Evolutionary conservation across 2,329 filamentous ascomycete species (phyloP).

Genomic region (Pyricularia grisea): DNA sequence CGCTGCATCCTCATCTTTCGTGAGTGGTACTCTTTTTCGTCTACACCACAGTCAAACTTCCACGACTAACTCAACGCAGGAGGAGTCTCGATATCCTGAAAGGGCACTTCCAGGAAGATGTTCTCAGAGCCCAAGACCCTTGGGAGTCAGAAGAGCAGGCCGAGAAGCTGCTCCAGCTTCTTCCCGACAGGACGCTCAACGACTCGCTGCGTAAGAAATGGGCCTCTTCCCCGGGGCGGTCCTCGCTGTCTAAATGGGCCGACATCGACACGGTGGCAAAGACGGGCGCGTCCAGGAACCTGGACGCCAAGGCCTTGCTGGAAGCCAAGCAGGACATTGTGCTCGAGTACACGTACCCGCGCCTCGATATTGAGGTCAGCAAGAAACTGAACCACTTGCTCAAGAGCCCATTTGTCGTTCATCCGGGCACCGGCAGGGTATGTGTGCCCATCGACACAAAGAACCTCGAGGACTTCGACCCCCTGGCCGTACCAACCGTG

Average conservation of each 20-base stretch:
- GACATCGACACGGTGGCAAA: conserved; percentile 86
- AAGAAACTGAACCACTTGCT: conserved; percentile 98
- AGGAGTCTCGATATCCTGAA: conserved; percentile 81
- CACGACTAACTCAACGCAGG: conserved; percentile 10
- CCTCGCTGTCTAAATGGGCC: conserved; percentile 78
- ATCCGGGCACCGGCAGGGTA: conserved; percentile 86
- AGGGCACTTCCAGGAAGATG: conserved; percentile 72
- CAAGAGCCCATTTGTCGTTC: conserved; percentile 93
- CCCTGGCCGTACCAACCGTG: conserved; percentile 80
- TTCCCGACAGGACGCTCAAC: conserved; percentile 71
- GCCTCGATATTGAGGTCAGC: conserved; percentile 92
- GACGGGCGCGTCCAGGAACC: conserved; percentile 58
- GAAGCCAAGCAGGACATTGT: conserved; percentile 95
- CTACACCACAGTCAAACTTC: background rate
- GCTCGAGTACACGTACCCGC: conserved; percentile 94
- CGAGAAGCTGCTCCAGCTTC: conserved; percentile 70
- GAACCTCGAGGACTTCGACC: conserved; percentile 74
- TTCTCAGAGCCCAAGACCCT: conserved; percentile 78
- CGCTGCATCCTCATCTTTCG: conserved; percentile 82
- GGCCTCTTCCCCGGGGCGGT: conserved; percentile 70
- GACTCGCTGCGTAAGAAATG: conserved; percentile 82
- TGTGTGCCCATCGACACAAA: conserved; percentile 87
- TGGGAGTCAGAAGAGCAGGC: conserved; percentile 64
- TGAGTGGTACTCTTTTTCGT: conserved; percentile 15
- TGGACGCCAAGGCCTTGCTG: conserved; percentile 65